phyloP scores from a whole-genome alignment of 208 protist species.

The Trypanosoma melophagium region DNA sequence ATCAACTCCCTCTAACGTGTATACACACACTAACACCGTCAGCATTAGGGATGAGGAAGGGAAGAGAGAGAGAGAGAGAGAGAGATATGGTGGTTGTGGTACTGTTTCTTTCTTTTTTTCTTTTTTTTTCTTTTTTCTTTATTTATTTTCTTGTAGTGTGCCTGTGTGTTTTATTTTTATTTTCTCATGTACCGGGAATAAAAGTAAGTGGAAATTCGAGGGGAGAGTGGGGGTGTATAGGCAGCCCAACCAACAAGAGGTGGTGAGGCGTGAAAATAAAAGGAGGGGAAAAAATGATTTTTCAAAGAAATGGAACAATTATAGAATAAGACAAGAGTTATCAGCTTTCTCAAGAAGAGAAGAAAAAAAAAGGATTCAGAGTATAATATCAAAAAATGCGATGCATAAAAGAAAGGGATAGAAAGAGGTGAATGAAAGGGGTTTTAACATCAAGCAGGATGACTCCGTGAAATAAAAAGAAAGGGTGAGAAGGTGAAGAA shows the following conservation, averaged over 20 bases:
- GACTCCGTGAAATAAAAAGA: not conserved
- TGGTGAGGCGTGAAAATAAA: too few species aligned
- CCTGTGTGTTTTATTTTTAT: too few species aligned
- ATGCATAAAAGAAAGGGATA: not conserved
- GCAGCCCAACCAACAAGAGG: too few species aligned
- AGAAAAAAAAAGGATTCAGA: not conserved
- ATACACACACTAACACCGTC: too few species aligned
- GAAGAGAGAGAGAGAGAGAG: not conserved
- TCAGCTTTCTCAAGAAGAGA: not conserved
- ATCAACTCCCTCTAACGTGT: slow-evolving; percentile 30
- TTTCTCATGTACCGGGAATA: too few species aligned
- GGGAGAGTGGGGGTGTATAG: too few species aligned
- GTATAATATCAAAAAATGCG: not conserved
- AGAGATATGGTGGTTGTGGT: not conserved
- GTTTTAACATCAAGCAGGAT: not conserved
- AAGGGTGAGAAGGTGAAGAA: not conserved
- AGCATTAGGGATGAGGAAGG: not conserved
- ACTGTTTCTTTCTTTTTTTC: too few species aligned
- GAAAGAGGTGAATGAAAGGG: not conserved
- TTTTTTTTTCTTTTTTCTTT: too few species aligned
- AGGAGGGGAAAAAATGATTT: too few species aligned
- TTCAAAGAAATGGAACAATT: not conserved
- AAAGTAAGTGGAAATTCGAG: too few species aligned
- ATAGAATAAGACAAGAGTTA: too few species aligned
- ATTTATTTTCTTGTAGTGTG: too few species aligned